phyloP scores from a whole-genome alignment of 306 rosid species.

The Cyamopsis tetragonoloba region DNA sequence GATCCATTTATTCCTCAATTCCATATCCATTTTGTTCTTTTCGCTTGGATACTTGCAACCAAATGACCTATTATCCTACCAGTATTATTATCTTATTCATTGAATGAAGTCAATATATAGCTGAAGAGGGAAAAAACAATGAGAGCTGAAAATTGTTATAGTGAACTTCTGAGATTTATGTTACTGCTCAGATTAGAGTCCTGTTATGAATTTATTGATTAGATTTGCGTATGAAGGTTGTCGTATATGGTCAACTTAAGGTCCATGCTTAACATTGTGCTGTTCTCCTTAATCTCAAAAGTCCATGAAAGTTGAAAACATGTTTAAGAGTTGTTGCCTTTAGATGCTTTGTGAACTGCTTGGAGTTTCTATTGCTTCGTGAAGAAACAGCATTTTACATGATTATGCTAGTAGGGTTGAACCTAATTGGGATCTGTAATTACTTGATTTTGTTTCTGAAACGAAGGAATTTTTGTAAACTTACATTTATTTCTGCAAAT shows the following conservation, averaged over 20 bases:
- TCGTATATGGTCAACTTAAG: not conserved
- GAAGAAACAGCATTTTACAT: not conserved
- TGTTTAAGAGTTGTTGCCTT: not conserved
- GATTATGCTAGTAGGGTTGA: not conserved
- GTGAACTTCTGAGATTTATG: conserved; percentile 13
- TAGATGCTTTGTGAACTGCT: not conserved
- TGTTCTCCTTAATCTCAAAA: not conserved
- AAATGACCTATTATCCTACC: not conserved
- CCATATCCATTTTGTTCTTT: not conserved
- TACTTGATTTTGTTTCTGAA: conserved; percentile 12
- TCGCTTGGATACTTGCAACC: not conserved
- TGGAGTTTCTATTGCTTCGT: not conserved
- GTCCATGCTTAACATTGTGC: not conserved
- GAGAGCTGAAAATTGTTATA: not conserved
- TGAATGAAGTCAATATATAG: not conserved
- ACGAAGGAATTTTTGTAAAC: not conserved
- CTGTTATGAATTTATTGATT: not conserved
- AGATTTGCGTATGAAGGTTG: not conserved
- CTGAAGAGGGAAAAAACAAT: not conserved
- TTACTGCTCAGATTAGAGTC: not conserved
- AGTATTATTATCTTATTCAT: not conserved
- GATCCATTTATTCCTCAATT: not conserved
- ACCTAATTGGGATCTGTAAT: conserved; percentile 7
- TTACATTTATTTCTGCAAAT: not conserved
- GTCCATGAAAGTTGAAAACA: not conserved